These are phyloP conservation scores for Incumbomyces lentus DNA, from an alignment of 2,329 filamentous ascomycete genomes.

Conservation along the genomic window DNA sequence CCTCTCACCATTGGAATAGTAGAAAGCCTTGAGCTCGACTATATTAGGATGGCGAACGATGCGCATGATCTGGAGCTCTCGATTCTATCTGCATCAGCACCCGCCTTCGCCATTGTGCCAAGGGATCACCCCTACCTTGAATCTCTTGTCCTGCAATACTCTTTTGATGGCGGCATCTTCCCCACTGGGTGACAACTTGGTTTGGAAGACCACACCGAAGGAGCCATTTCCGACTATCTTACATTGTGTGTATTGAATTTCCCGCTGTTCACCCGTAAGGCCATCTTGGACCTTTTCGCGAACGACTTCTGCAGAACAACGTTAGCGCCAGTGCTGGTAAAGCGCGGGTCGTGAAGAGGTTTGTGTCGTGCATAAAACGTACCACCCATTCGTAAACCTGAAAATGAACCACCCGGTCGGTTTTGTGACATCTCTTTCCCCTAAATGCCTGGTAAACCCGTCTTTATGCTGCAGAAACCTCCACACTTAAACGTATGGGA, in stretches of 20 bases:
- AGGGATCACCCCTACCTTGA: constrained; percentile 61
- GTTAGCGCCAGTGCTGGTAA: constrained; percentile 20
- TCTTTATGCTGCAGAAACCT: constrained; percentile 14
- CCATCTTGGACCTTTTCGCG: constrained; percentile 99
- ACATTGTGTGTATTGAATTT: constrained; percentile 97
- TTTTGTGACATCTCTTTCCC: constrained; percentile 67
- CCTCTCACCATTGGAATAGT: constrained; percentile 97
- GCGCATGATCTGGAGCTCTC: constrained; percentile 98
- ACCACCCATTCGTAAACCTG: constrained; percentile 93
- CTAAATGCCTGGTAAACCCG: constrained; percentile 20
- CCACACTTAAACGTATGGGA: constrained; percentile 8
- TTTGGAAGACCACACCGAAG: constrained; percentile 98
- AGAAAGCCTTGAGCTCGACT: constrained; percentile 97
- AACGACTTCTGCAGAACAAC: constrained; percentile 63
- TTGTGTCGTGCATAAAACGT: constrained; percentile 37
- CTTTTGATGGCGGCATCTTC: constrained; percentile 99
- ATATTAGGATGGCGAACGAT: constrained; percentile 99
- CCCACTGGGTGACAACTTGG: constrained; percentile 91
- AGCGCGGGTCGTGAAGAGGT: constrained; percentile 15
- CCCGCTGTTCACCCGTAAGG: constrained; percentile 87
- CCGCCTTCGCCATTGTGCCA: not conserved
- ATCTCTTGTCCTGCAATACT: constrained; percentile 96
- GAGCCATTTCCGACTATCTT: constrained; percentile 99
- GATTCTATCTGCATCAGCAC: constrained; percentile 57
- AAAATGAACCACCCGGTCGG: constrained; percentile 73